These are phyloP conservation scores for Chiua virens DNA, from an alignment of 768 basidiomycete genomes.

Conservation along the genomic window DNA sequence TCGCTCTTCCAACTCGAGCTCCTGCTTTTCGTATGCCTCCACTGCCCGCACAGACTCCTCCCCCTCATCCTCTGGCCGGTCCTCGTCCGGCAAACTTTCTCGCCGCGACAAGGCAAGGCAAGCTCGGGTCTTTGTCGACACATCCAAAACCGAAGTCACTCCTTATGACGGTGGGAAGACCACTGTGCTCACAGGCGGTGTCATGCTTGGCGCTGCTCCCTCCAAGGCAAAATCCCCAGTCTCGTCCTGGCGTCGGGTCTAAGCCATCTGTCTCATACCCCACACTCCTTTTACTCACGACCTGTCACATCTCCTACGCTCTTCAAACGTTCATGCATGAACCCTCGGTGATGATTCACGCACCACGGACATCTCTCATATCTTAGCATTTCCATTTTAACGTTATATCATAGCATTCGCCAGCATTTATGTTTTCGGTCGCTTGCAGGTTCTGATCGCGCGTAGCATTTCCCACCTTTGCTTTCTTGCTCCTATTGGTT, in stretches of 20 bases:
- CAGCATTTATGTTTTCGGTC: slow-evolving; percentile 23
- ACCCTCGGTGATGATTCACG: slow-evolving; percentile 27
- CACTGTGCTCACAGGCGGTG: slow-evolving; percentile 82
- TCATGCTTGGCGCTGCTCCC: slow-evolving; percentile 71
- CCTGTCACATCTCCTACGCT: slow-evolving; percentile 19
- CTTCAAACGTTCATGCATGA: slow-evolving; percentile 17
- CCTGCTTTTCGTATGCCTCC: slow-evolving; percentile 66
- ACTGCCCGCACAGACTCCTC: slow-evolving; percentile 57
- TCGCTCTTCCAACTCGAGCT: slow-evolving; percentile 70
- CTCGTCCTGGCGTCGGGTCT: slow-evolving; percentile 62
- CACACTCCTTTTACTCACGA: slow-evolving; percentile 29
- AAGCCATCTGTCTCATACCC: slow-evolving; percentile 18
- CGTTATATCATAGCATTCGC: slow-evolving; percentile 32
- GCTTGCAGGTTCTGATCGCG: slow-evolving; percentile 23
- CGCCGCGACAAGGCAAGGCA: slow-evolving; percentile 70
- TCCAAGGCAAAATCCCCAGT: slow-evolving; percentile 31
- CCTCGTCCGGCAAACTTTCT: slow-evolving; percentile 52
- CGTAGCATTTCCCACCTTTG: slow-evolving; percentile 30
- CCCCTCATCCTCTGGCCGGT: slow-evolving; percentile 39
- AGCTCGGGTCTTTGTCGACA: slow-evolving; percentile 72
- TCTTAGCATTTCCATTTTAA: slow-evolving; percentile 34
- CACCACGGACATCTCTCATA: slow-evolving; percentile 29
- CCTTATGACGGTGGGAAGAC: slow-evolving; percentile 89
- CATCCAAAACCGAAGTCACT: slow-evolving; percentile 73
- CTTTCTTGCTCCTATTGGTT: slow-evolving; percentile 23